These are phyloP conservation scores for rapeseed (Brassica napus) DNA, from an alignment of 345 rosid genomes.

Conservation along the genomic window DNA sequence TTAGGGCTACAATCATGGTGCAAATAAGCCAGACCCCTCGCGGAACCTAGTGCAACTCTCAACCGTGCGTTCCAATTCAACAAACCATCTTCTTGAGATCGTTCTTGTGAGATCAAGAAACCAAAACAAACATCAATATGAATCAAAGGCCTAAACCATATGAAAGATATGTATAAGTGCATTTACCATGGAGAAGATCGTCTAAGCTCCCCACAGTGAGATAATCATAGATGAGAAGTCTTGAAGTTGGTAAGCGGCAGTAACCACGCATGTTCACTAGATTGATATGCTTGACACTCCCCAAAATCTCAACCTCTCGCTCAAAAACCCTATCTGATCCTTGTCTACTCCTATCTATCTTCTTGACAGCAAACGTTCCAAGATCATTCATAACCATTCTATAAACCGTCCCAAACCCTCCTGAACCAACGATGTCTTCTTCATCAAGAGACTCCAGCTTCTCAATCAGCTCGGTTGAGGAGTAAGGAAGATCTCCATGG, in stretches of 20 bases:
- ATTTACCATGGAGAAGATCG: slow-evolving; percentile 74
- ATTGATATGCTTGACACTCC: slow-evolving; percentile 94
- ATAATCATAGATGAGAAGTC: slow-evolving; percentile 91
- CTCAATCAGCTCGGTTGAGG: slow-evolving; percentile 81
- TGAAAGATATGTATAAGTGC: slow-evolving; percentile 9
- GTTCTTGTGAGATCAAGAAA: slow-evolving; percentile 25
- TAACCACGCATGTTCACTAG: slow-evolving; percentile 90
- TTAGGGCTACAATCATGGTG: slow-evolving; percentile 92
- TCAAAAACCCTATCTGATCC: slow-evolving; percentile 95
- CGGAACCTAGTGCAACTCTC: slow-evolving; percentile 79
- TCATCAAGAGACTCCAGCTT: slow-evolving; percentile 91
- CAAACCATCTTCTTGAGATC: slow-evolving; percentile 42
- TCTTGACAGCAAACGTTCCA: slow-evolving; percentile 94
- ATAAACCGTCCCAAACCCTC: slow-evolving; percentile 94
- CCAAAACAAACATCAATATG: slow-evolving; percentile 2
- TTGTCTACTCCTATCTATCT: slow-evolving; percentile 75
- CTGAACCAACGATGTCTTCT: slow-evolving; percentile 90
- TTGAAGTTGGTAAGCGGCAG: slow-evolving; percentile 79
- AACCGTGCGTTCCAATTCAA: slow-evolving; percentile 76
- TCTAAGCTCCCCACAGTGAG: slow-evolving; percentile 92
- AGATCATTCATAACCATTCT: slow-evolving; percentile 98
- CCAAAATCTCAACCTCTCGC: slow-evolving; percentile 86
- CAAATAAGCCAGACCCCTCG: slow-evolving; percentile 82
- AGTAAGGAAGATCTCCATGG: slow-evolving; percentile 94
- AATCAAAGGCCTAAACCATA: no score